Evolutionary conservation across 208 protist species (phyloP).

Genomic region (Lotmaria passim): DNA sequence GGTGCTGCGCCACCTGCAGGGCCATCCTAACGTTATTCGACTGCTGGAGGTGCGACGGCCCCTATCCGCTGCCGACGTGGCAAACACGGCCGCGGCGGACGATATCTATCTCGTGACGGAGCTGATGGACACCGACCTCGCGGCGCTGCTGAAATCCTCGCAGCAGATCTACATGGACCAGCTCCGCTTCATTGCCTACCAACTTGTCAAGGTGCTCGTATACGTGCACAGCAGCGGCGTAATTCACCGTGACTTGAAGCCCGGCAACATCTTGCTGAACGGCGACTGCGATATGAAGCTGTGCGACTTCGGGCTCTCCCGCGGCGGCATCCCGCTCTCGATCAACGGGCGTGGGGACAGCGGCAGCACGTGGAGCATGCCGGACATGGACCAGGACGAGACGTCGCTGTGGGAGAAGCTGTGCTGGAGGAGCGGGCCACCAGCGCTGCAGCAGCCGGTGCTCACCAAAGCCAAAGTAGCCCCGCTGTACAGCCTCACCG

Average conservation of each 20-base stretch:
- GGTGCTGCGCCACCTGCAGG: constrained; percentile 88
- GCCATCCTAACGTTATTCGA: constrained; percentile 90
- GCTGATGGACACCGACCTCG: constrained; percentile 96
- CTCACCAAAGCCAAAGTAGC: constrained; percentile 13
- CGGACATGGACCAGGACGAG: constrained; percentile 23
- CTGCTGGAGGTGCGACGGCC: constrained; percentile 93
- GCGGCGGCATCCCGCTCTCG: constrained; percentile 44
- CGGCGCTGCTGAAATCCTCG: constrained; percentile 91
- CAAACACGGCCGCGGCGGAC: constrained; percentile 37
- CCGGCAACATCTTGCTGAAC: constrained; percentile 78
- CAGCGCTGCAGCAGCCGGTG: background rate
- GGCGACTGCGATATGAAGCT: constrained; percentile 71
- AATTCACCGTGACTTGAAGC: constrained; percentile 85
- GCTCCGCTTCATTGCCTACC: constrained; percentile 96
- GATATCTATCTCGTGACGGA: constrained; percentile 83
- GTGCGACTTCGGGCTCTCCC: constrained; percentile 78
- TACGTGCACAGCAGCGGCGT: constrained; percentile 79
- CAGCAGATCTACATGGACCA: constrained; percentile 93
- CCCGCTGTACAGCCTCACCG: constrained; percentile 78
- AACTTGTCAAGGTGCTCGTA: constrained; percentile 76
- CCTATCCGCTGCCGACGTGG: constrained; percentile 57
- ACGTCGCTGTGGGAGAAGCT: constrained; percentile 27
- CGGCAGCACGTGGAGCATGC: constrained; percentile 20
- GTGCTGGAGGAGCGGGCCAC: constrained; percentile 25
- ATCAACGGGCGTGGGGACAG: background rate